A percentile compares a stretch with the other conserved stretches of the same genome.
phyloP scores from a whole-genome alignment of 2,329 filamentous ascomycete genomes.

The Domatiomyces catenatus region DNA sequence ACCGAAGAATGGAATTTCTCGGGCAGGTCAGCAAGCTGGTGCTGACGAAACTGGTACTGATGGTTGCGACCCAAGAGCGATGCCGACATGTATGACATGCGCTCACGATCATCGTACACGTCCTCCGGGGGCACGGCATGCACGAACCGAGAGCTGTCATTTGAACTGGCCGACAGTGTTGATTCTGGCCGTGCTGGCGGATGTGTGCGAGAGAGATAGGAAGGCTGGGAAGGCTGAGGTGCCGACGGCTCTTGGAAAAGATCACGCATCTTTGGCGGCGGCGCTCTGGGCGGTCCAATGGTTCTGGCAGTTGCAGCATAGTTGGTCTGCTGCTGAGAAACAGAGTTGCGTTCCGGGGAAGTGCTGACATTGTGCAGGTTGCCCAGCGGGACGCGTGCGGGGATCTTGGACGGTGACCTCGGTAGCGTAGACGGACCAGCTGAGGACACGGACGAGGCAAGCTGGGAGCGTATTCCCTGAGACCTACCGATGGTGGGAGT shows the following conservation, averaged over 20 bases:
- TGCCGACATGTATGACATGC: conserved; percentile 31
- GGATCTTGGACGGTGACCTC: conserved; percentile 35
- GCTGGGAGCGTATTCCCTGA: conserved; percentile 24
- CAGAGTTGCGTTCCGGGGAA: conserved; percentile 56
- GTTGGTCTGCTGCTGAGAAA: conserved; percentile 8
- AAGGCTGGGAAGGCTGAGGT: conserved; percentile 8
- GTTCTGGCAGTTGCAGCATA: conserved; percentile 22
- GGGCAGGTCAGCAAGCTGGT: neutral
- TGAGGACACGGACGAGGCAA: conserved; percentile 10
- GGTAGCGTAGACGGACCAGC: conserved; percentile 18
- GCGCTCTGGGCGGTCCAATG: conserved; percentile 47
- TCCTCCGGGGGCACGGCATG: conserved; percentile 58
- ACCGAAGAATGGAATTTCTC: neutral
- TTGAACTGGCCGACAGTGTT: conserved; percentile 27
- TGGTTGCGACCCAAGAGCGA: conserved; percentile 24
- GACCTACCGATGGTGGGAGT: conserved; percentile 30
- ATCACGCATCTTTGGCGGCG: conserved; percentile 86
- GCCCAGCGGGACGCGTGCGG: conserved; percentile 30
- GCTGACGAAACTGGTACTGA: conserved; percentile 17
- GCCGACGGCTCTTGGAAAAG: conserved; percentile 42
- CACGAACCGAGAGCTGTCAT: conserved; percentile 28
- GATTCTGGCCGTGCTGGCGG: conserved; percentile 36
- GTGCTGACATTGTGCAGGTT: conserved; percentile 45
- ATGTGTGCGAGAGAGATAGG: conserved; percentile 22
- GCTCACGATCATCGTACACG: conserved; percentile 58